Evolutionary conservation across 805 yeast genomes (phyloP), one percentile per base, ranked within the genome.

Genomic region (Cyberlindnera mycetangii): DNA sequence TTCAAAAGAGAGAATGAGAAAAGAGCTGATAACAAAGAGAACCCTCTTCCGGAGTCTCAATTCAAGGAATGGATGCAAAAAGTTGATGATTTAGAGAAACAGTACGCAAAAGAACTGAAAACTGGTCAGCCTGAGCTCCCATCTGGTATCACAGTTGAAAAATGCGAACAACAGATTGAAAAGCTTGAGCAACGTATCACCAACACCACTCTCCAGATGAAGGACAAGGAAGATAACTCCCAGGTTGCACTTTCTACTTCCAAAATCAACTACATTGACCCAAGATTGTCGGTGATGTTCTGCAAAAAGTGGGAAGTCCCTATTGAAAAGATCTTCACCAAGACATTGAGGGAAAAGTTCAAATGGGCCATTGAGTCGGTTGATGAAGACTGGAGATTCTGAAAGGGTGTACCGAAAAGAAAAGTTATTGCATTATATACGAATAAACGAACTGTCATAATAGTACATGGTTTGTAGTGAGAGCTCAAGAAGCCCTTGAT

Each of bases 351-450:
- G 49, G 97, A 90, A 34, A 92, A 92, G 69, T 92, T 92, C 68
- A 82, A 79, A 37, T 92, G 98, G 98, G 98, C 98, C 24, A 84
- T 92, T 42, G 95, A 90, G 64, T 81, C 90, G 42, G 89, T 82
- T 4, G 97, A 85, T 61, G 89, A 79, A 53, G 68, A 87, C 56
- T 90, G 98, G 98, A 74, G 78, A 53, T 90, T 90, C 60, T 90
- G 66, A 41, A n/a, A 30, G 9, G 36, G n/a, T n/a, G n/a, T n/a
- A 32, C 19, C 19, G 17, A 15, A 20, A 22, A 20, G 15, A 16
- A 19, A 10, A 34, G n/a, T n/a, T n/a, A 20, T 14, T 35, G 19
- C 30, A 21, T 22, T 33, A 24, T 35, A 24, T 22, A 35, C 22
- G 38, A 35, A n/a, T 21, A 22, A 35, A 35, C n/a, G 20, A 22